phyloP scores from a whole-genome alignment of 495 filamentous ascomycete species.

The Lindgomyces ingoldianus region DNA sequence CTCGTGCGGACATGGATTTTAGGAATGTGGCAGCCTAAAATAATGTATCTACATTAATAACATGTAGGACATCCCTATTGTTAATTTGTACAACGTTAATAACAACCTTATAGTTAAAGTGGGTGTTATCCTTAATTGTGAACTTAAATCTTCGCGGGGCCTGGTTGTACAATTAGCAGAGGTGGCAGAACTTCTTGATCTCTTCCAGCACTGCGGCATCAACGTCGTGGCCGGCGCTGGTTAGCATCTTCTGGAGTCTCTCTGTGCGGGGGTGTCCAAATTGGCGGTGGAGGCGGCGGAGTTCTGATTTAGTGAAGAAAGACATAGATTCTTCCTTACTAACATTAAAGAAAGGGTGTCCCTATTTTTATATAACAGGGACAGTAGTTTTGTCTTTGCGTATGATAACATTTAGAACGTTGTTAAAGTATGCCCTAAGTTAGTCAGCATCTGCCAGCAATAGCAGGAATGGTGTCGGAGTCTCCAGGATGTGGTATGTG shows the following conservation, averaged over 20 bases:
- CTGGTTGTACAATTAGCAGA: neutral
- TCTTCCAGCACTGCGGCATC: neutral
- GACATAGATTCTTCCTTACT: neutral
- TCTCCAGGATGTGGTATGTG: too few relatives aligned
- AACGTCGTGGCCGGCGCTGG: neutral
- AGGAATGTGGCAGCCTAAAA: neutral
- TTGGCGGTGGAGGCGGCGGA: neutral
- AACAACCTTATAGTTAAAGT: conserved; percentile 3
- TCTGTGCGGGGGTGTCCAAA: neutral
- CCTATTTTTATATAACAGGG: neutral
- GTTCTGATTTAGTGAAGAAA: neutral
- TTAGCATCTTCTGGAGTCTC: neutral
- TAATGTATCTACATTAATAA: neutral
- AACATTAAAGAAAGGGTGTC: neutral
- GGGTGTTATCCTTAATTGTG: neutral
- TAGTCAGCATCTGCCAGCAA: neutral
- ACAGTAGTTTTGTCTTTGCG: neutral
- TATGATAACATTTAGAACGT: neutral
- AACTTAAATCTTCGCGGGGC: neutral
- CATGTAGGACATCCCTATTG: neutral
- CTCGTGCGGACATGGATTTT: neutral
- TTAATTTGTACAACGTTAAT: neutral
- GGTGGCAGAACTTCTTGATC: neutral
- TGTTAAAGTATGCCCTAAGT: neutral
- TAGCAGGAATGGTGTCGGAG: too few relatives aligned